phyloP scores from a whole-genome alignment of 148 eudicot genomes.

The Rhododendron ovatum region DNA sequence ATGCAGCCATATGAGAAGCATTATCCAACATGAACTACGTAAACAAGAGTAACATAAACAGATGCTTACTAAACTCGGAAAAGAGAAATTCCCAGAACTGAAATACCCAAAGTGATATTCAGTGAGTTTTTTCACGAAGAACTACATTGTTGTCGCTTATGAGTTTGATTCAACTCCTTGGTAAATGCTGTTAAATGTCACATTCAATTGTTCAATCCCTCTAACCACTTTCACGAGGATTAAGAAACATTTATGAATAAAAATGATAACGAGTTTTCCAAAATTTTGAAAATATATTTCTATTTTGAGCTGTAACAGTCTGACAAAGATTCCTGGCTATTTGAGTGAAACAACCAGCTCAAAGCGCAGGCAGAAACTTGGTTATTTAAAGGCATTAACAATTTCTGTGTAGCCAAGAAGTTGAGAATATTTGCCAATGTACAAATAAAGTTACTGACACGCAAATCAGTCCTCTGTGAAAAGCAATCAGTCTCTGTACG shows the following conservation, averaged over 20 bases:
- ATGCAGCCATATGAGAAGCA: conserved; percentile 6
- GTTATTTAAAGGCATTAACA: neutral
- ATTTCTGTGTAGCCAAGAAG: neutral
- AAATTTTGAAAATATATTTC: neutral
- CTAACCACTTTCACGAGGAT: neutral
- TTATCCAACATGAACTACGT: neutral
- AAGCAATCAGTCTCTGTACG: conserved; percentile 95
- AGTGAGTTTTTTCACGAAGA: neutral
- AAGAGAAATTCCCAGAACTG: neutral
- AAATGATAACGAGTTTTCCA: neutral
- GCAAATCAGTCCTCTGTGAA: conserved; percentile 69
- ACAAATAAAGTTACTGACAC: conserved; percentile 42
- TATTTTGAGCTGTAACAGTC: neutral
- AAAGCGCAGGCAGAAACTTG: neutral
- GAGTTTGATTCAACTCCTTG: neutral
- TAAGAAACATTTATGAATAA: neutral
- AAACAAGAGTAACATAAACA: neutral
- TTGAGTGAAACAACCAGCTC: neutral
- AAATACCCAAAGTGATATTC: neutral
- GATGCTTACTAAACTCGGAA: neutral
- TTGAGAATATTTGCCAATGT: neutral
- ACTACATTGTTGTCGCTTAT: neutral
- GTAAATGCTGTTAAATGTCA: neutral
- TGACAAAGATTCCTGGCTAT: neutral
- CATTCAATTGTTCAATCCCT: neutral